These are phyloP conservation scores for Cerioporus squamosus DNA, from an alignment of 1,284 basidiomycete genomes.

Conservation along the genomic window DNA sequence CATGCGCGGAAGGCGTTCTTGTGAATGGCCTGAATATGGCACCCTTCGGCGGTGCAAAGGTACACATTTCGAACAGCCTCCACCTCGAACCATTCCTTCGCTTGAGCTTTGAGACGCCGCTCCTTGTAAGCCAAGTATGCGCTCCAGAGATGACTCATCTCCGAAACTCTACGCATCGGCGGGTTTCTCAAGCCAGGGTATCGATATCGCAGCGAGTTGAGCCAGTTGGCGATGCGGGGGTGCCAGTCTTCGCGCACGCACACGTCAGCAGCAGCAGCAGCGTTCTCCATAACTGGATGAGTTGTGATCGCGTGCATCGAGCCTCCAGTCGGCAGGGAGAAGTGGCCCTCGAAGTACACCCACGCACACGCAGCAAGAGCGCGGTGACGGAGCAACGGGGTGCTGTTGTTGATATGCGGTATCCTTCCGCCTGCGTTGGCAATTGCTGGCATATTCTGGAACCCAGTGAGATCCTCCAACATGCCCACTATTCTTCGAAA, in stretches of 20 bases:
- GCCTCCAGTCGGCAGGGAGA: background rate
- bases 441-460: background rate
- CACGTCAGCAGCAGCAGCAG: background rate
- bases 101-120: no score
- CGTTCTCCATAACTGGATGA: slow-evolving; percentile 1
- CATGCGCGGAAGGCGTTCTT: slow-evolving; percentile 3
- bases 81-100: no score
- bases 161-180: no score
- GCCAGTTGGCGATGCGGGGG: slow-evolving; percentile 5
- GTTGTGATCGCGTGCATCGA: background rate
- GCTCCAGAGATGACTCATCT: no score
- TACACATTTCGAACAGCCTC: no score
- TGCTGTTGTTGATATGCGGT: background rate
- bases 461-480: background rate
- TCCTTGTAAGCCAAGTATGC: background rate
- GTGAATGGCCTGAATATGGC: slow-evolving; percentile 1
- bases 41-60: no score
- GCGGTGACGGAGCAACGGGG: background rate
- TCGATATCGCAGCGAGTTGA: background rate
- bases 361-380: slow-evolving; percentile 1
- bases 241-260: background rate
- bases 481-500: no score
- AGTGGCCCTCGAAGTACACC: background rate
- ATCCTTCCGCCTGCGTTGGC: background rate
- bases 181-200: no score